These are phyloP conservation scores for Hanseniaspora lindneri DNA, from an alignment of 805 yeast species.

Conservation along the genomic window DNA sequence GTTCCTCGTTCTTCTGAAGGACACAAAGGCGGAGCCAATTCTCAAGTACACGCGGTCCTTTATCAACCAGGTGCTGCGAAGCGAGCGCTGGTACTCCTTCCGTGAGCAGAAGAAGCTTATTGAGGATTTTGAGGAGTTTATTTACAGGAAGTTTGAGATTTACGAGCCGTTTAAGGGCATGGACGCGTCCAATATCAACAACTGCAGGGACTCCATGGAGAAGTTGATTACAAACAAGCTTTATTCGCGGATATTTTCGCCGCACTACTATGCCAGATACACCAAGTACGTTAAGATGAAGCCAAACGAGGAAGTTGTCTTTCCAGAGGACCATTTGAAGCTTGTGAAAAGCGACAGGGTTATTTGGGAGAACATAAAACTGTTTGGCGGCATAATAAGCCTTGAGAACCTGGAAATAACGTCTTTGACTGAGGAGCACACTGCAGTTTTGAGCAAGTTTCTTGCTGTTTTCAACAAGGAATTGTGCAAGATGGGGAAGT, in stretches of 20 bases:
- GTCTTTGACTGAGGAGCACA: constrained; percentile 18
- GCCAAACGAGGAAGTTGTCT: constrained; percentile 32
- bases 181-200: constrained; percentile 47
- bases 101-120: constrained; percentile 70
- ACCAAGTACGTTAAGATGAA: constrained; percentile 21
- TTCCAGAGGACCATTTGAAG: constrained; percentile 44
- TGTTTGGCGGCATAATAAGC: constrained; percentile 54
- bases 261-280: constrained; percentile 28
- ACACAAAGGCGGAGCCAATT: constrained; percentile 74
- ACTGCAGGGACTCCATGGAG: constrained; percentile 83
- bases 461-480: constrained; percentile 60
- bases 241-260: constrained; percentile 68
- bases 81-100: constrained; percentile 55
- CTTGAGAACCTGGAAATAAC: constrained; percentile 72
- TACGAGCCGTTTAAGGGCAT: constrained; percentile 66
- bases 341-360: constrained; percentile 53
- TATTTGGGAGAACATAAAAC: constrained; percentile 41
- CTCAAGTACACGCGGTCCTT: constrained; percentile 79
- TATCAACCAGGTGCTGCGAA: constrained; percentile 49
- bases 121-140: constrained; percentile 62
- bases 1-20: constrained; percentile 59
- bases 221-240: constrained; percentile 82
- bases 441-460: constrained; percentile 37
- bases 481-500: constrained; percentile 62
- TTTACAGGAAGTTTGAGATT: constrained; percentile 46